Percentiles rank a stretch among this genome's conserved stretches.
These are phyloP conservation scores for Trichosanthes cucumerina DNA, from an alignment of 306 rosid genomes.

Conservation along the genomic window DNA sequence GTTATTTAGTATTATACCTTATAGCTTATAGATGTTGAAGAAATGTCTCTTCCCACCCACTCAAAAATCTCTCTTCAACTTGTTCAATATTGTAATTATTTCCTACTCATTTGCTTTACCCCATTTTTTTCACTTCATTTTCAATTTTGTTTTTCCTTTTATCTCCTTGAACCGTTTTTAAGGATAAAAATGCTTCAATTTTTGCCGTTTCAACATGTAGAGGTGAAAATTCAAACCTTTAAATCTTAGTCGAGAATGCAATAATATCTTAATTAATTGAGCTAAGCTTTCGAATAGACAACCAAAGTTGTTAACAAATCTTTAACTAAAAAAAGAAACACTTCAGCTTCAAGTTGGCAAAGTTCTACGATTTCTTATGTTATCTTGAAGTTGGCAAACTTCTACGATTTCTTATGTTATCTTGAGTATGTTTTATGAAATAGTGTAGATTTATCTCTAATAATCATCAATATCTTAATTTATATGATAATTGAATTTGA, in stretches of 20 bases:
- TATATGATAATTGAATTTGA: not conserved
- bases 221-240: too few relatives aligned
- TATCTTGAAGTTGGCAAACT: not conserved
- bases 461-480: not conserved
- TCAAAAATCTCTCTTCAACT: not conserved
- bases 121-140: not conserved
- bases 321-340: not conserved
- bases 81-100: constrained; percentile 16
- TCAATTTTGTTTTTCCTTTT: not conserved
- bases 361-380: not conserved
- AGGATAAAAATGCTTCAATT: not conserved
- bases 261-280: too few relatives aligned
- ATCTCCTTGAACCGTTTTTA: not conserved
- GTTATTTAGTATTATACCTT: not conserved
- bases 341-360: not conserved
- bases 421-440: not conserved
- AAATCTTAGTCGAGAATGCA: too few relatives aligned
- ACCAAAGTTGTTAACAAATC: not conserved
- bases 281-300: too few relatives aligned
- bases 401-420: not conserved
- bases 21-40: not conserved
- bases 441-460: not conserved
- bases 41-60: not conserved
- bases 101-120: constrained; percentile 22
- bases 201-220: not conserved